Evolutionary conservation across 495 filamentous ascomycete genomes (phyloP), one percentile per base, ranked within the genome.

Genomic region (Tuber aestivum): DNA sequence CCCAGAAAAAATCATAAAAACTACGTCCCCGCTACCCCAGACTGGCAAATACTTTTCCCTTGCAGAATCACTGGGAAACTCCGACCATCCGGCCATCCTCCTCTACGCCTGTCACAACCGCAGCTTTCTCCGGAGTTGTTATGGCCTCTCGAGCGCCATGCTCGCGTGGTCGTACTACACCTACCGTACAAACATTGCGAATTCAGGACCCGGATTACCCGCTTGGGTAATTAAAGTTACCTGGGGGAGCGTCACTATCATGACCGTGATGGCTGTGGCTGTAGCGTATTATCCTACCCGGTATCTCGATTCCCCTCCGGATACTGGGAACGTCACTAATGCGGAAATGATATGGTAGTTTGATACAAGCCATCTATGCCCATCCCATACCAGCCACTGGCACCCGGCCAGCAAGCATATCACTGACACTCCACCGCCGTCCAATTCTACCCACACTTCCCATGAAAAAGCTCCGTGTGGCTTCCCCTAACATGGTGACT

Each of bases 211-310:
- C 16, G 76, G 72, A 12, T 40, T 81, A 27, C 80, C 80, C 27
- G 71, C 41, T n/a, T 82, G 80, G 80, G 75, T 75, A 41, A 37
- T 41, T 14, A 72, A 70, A 21, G 69, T 69, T 41, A 76, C 6
- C 74, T 90, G 74, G 85, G 89, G 82, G 85, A 89, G 80, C 85
- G 87, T 83, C 87, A 88, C 76, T 86, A 85, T 78, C 87, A 89
- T 84, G 87, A 88, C 83, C 85, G 86, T 38, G 86, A 86, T 84
- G 86, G 88, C 61, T 42, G 75, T 45, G 37, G 73, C 68, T 37
- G 75, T 77, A 40, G 70, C 56, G 21, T 80, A 77, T 50, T 81
- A 81, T 23, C 78, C 78, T 41, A 81, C 79, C 4, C 70, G 78
- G 72, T 78, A 72, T 42, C 41, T 65, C 41, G 35, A 27, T 32